Percentiles rank a stretch among this genome's conserved stretches.
Conservation (phyloP, 352 stramenopile genomes). For the Phytophthora crassamura region DNA sequence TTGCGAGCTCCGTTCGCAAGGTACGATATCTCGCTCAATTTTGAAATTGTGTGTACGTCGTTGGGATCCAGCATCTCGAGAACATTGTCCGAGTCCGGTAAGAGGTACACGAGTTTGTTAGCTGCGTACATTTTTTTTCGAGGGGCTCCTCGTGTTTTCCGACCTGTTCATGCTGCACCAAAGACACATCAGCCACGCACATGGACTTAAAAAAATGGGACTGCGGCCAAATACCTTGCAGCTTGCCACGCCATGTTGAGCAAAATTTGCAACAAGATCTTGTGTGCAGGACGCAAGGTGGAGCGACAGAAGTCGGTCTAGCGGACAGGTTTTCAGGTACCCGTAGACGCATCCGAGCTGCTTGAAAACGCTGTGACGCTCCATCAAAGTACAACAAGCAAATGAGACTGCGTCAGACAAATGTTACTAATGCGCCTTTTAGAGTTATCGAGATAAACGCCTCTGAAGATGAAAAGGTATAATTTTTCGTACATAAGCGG, state of each 20-base stretch:
- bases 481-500: too few relatives aligned
- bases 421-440: too few relatives aligned
- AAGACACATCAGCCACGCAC: not conserved
- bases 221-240: conserved; percentile 61
- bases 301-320: conserved; percentile 69
- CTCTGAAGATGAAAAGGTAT: too few relatives aligned
- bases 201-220: not conserved
- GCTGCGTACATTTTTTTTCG: conserved; percentile 53
- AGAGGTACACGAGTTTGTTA: conserved; percentile 81
- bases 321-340: conserved; percentile 74
- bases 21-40: too few relatives aligned
- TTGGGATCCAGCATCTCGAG: conserved; percentile 56
- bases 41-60: conserved; percentile 74
- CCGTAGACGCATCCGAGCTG: conserved; percentile 81
- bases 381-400: conserved; percentile 40
- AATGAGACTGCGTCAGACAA: too few relatives aligned
- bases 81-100: conserved; percentile 78
- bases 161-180: conserved; percentile 23
- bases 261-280: conserved; percentile 39
- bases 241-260: conserved; percentile 47
- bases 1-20: too few relatives aligned
- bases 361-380: conserved; percentile 83
- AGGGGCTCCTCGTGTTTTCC: conserved; percentile 53
- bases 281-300: conserved; percentile 58
- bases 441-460: too few relatives aligned